Evolutionary conservation across 169 alveolate species (phyloP), one percentile per base, ranked within the genome.

Genomic region (Cryptosporidium xiaoi): DNA sequence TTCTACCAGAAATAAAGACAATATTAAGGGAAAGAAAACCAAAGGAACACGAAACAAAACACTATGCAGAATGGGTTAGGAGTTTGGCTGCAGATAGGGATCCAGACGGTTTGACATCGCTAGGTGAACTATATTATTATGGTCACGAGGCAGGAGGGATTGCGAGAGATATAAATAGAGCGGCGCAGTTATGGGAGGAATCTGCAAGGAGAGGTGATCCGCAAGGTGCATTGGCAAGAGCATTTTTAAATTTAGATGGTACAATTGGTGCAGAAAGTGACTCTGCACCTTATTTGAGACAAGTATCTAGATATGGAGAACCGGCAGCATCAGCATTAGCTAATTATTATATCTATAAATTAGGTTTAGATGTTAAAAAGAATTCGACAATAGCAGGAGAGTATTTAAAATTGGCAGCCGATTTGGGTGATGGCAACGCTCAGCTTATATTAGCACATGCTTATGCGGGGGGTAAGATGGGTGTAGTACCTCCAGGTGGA

Each of bases 171-270:
- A 92, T 91, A 50, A 82, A 84, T 16, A 91, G 93, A 56, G 97
- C 97, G 16, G 90, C 93, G 50, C 92, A 92, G 53, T 90, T 90
- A 51, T 94, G 97, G 97, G 90, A 92, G 20, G 90, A 71, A 71
- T 95, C 97, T 5, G 97, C 97, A n/a, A 93, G 94, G 51, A 82
- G 91, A n/a, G 97, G 97, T 6, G 97, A 94, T 82, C 92, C 91
- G 8, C 82, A 93, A n/a, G 94, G 96, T 27, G 96, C 97, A 10
- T 83, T 94, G 55, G 93, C 97, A 7, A 90, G 94, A 51, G 97
- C 96, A 15, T 71, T 91, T 89, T 68, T 92, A 13, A 82, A 87
- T 50, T 46, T 84, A 8, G 93, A 90, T 71, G 93, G 82, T 65
- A 90, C 85, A 64, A 87, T 82, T 46, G 65, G 84, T 1, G 58